These are phyloP conservation scores for Thermochaetoides thermophila DNA, from an alignment of 495 filamentous ascomycete genomes.

Conservation along the genomic window DNA sequence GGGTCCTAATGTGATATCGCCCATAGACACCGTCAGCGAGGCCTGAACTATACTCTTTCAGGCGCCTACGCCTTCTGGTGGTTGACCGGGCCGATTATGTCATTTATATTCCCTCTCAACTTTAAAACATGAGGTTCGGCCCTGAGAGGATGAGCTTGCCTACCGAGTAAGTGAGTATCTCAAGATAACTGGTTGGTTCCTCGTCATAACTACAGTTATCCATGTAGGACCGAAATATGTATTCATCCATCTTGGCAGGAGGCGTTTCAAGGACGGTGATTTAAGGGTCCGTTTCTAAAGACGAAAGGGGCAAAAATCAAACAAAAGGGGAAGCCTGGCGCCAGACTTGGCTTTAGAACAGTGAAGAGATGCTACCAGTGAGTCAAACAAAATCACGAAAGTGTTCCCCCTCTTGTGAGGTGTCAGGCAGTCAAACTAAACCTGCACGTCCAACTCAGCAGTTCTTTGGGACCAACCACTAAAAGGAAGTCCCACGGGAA, in stretches of 20 bases:
- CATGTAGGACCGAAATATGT: slow-evolving; percentile 33
- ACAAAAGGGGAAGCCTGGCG: no score
- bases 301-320: no score
- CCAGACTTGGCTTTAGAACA: no score
- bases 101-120: neutral
- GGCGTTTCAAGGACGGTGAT: no score
- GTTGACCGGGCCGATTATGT: neutral
- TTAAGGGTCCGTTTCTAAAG: no score
- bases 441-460: no score
- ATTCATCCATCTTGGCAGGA: slow-evolving; percentile 35
- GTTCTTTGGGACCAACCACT: no score
- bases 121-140: neutral
- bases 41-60: neutral
- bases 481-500: no score
- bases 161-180: slow-evolving; percentile 42
- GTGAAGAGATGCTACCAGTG: no score
- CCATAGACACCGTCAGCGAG: neutral
- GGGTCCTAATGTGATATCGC: slow-evolving; percentile 19
- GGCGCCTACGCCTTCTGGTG: neutral
- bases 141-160: slow-evolving; percentile 6
- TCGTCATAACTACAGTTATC: slow-evolving; percentile 25
- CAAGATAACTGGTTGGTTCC: slow-evolving; percentile 36
- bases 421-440: no score
- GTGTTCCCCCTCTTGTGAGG: no score
- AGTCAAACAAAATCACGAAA: no score